Base-by-base conservation (phyloP, 2,329 filamentous ascomycete species). In the Sodiomyces alkalinus region DNA sequence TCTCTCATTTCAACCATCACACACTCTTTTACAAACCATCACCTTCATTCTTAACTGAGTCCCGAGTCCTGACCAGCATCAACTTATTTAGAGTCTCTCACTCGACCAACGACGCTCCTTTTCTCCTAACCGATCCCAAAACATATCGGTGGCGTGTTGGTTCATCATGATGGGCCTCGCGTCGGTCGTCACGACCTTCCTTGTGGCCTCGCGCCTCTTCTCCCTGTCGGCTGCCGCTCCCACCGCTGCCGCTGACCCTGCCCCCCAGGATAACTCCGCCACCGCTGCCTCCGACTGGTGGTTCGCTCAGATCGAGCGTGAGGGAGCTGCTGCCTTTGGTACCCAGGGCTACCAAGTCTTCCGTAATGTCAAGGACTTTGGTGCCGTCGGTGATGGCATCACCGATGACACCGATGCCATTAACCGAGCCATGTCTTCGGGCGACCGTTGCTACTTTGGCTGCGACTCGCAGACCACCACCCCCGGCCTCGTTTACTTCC, bases 401-500 rank as follows among this genome's bases (percentile, higher is more conserved):
- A 79, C 77, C 16, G 87, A 96, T 48, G 86, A 94, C 47, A 93
- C 86, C 1, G 74, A 55, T 1, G 82, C 86, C 31, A 93, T 96
- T 65, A 94, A 93, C 58, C 52, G 58, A 22, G 85, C 85, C 38
- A 79, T 94, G 43, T 63, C 69, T 5, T 68, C 71, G n/a, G 82
- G 83, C 17, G 62, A 66, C 42, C 80, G 87, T 23, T 96, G 87
- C 47, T 83, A 81, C 21, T 49, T 69, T 37, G 71, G 73, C 36
- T 96, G 87, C 48, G 80, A 90, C 48, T 92, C 83, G 2, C 72
- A 69, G 18, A 96, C 87, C 3, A 68, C 69, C n/a, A 72, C 74
- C 2, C 87, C 87, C 1, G 87, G 82, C 16, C 59, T 96, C 10
- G 73, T 96, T 29, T 96, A 92, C 61, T 92, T 96, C 60, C 86